Base-by-base conservation (phyloP, 2,329 filamentous ascomycete species). In the Sclerotinia borealis region DNA sequence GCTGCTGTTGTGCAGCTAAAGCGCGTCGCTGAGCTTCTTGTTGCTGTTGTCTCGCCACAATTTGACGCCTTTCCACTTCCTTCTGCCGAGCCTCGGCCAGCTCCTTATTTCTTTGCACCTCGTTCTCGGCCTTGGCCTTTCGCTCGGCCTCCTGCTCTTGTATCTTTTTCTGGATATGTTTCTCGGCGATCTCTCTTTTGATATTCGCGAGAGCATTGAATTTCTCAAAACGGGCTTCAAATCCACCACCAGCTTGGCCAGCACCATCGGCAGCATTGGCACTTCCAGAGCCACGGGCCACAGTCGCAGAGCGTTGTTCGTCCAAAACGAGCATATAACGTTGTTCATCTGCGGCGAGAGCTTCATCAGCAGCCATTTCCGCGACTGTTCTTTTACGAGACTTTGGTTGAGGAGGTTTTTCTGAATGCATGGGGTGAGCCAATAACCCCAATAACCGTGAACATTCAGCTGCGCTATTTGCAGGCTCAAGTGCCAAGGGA, bases 321-420 rank as follows among this genome's bases (percentile, higher is more conserved):
- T 99, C 95, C 77, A 93, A 86, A 27, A 91, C 88, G 58, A 98
- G 87, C 92, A 99, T 95, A 69, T 92, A 96, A 52, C 92, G 85
- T 76, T 99, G 93, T 68, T 92, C 87, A 64, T 92, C 91, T 27
- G 93, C 93, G 0, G 92, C 92, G 65, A 92, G 83, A 1, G 95
- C 93, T 77, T 99, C 93, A 72, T 99, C 95, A 9, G 93, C 93
- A 10, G 92, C 95, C 79, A 98, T 86, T 74, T 99, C 93, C 10
- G 95, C 95, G 22, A 96, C 88, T 0, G 95, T 99, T 66, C 93
- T 87, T 81, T 99, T 98, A 63, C 95, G 83, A 9, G 88, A 88
- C 80, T 96, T 97, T 3, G 92, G 92, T 65, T 89, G 84, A 0
- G 95, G 93, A 11, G 92, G 88, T 49, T 85, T 80, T 56, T 89